Evolutionary conservation across 2,329 filamentous ascomycete species (phyloP).

Genomic region (Talaromyces marneffei): DNA sequence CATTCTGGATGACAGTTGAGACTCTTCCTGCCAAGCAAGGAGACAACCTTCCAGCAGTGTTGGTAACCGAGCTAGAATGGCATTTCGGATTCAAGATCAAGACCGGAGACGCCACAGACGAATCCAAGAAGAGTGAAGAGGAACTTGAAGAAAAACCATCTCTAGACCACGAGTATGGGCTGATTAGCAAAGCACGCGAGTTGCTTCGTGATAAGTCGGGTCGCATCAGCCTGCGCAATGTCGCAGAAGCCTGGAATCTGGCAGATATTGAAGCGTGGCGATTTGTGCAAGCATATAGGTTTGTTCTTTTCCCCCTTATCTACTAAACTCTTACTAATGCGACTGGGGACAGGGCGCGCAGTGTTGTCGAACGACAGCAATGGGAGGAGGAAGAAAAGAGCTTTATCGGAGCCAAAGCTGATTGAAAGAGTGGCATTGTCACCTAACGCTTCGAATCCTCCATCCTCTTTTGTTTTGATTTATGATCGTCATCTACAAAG

Average conservation of each 20-base stretch:
- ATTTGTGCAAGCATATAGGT: constrained; percentile 55
- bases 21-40: constrained; percentile 41
- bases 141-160: constrained; percentile 18
- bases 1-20: constrained; percentile 78
- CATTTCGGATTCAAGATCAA: constrained; percentile 73
- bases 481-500: not conserved
- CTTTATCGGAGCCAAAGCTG: constrained; percentile 45
- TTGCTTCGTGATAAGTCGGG: constrained; percentile 36
- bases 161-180: constrained; percentile 40
- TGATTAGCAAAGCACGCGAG: constrained; percentile 47
- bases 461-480: not conserved
- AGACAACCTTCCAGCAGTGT: constrained; percentile 50
- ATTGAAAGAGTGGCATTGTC: constrained; percentile 5
- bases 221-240: constrained; percentile 37
- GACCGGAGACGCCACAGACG: constrained; percentile 22
- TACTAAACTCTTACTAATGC: not conserved
- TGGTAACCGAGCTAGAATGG: constrained; percentile 70
- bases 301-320: constrained; percentile 14
- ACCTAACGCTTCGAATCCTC: not conserved
- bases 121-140: constrained; percentile 32
- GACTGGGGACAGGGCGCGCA: constrained; percentile 41
- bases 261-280: constrained; percentile 61
- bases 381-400: constrained; percentile 57
- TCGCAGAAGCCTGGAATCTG: constrained; percentile 52
- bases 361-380: constrained; percentile 50